Conservation (phyloP, 2,329 filamentous ascomycete species). For the Pseudomassariella vexata region DNA sequence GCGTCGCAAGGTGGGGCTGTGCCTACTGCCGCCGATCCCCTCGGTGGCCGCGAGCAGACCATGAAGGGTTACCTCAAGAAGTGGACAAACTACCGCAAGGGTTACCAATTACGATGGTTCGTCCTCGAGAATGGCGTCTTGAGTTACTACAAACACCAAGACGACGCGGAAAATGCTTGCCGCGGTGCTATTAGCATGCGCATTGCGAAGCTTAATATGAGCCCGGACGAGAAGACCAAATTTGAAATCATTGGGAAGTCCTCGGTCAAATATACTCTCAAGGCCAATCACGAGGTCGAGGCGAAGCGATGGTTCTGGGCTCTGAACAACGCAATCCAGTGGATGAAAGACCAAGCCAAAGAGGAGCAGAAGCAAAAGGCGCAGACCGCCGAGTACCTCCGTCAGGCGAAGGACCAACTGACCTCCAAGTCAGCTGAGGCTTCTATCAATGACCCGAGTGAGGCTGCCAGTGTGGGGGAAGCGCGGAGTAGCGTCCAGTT, state of each 20-base stretch:
- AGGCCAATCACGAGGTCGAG: conserved; percentile 96
- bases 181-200: conserved; percentile 98
- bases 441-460: conserved; percentile 42
- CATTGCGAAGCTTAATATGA: conserved; percentile 92
- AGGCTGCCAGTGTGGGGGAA: conserved; percentile 47
- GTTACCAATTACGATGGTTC: conserved; percentile 96
- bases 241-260: conserved; percentile 98
- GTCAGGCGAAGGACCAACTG: conserved; percentile 75
- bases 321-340: conserved; percentile 97
- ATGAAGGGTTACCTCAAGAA: conserved; percentile 99
- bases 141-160: conserved; percentile 99
- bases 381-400: conserved; percentile 68
- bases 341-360: conserved; percentile 93
- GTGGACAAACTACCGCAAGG: conserved; percentile 98
- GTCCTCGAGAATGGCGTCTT: conserved; percentile 94
- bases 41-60: conserved; percentile 81
- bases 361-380: conserved; percentile 77
- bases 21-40: conserved; percentile 50
- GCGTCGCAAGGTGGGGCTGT: conserved; percentile 48
- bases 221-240: conserved; percentile 90
- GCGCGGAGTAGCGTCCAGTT: conserved; percentile 40
- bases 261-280: conserved; percentile 96
- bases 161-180: conserved; percentile 92
- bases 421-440: conserved; percentile 37
- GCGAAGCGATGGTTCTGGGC: conserved; percentile 99